These are phyloP conservation scores for Lycium barbarum DNA, from an alignment of 257 asterid genomes.

Conservation along the genomic window DNA sequence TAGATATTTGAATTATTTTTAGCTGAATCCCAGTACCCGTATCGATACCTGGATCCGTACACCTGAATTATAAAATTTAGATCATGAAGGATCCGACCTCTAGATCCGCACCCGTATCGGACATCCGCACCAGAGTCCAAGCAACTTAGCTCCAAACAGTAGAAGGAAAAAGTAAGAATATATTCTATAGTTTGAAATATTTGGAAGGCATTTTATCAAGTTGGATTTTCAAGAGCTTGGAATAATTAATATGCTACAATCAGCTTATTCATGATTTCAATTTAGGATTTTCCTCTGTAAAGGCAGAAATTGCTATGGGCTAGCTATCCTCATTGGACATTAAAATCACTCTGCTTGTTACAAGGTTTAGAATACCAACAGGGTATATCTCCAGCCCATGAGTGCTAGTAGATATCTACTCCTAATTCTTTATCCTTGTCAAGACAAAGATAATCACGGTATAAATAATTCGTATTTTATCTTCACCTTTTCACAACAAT, in stretches of 20 bases:
- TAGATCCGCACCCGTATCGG: too few species aligned
- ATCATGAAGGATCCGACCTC: too few species aligned
- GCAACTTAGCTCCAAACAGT: neutral
- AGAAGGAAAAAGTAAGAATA: neutral
- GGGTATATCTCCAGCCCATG: conserved; percentile 1
- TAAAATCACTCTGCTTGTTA: conserved; percentile 4
- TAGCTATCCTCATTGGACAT: conserved; percentile 23
- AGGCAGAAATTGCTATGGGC: neutral
- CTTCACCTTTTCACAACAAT: conserved; percentile 95
- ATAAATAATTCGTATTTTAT: conserved; percentile 27
- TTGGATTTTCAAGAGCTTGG: conserved; percentile 6
- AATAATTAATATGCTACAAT: conserved; percentile 1
- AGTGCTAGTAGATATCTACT: neutral
- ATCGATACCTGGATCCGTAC: too few species aligned
- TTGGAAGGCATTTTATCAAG: neutral
- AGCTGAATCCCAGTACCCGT: too few species aligned
- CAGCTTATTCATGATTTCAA: neutral
- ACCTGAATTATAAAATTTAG: too few species aligned
- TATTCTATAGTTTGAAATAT: neutral
- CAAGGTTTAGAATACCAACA: conserved; percentile 3
- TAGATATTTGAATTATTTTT: too few species aligned
- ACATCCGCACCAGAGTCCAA: too few species aligned
- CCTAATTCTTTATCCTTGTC: conserved; percentile 6
- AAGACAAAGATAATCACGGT: conserved; percentile 31
- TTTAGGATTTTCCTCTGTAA: neutral